Evolutionary conservation across 208 protist genomes (phyloP), one percentile per base, ranked within the genome.

Genomic region (Crithidia acanthocephali): DNA sequence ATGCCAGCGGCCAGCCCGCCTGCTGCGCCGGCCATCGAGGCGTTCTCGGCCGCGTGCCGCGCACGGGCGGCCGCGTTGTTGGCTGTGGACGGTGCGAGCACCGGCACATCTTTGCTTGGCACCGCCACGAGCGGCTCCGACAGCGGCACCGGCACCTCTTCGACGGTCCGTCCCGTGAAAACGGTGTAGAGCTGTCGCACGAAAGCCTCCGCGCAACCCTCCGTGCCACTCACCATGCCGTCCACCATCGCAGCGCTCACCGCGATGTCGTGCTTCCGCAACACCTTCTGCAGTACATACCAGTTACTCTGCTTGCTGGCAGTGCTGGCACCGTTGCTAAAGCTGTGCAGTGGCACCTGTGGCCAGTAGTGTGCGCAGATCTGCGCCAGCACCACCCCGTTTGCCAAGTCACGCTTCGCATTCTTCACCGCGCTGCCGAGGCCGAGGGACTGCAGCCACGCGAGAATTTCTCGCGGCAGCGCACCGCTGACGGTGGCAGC

Each of bases 351-450:
- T 11, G 86, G 79, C 30, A 98, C 70, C 47, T 88, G 78, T 2
- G 64, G 60, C 86, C 93, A 98, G 83, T 98, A 98, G 40, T 84
- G 86, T 1, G 91, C 89, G 74, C 96, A 98, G 28, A 98, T 98
- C 53, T 98, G 86, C 0, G 95, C 97, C 4, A 98, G 69, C 25
- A 98, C 61, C 74, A 88, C 97, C 1, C 97, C 97, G 72, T 98
- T 98, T 25, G 85, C 73, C 18, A 98, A 81, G 69, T 98, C 97
- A 13, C 97, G 87, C 65, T 85, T 88, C 0, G 93, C 84, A 67
- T 97, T 78, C 48, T 90, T 89, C 16, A 98, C 66, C 15, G 78
- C 68, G 61, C 79, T 86, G 11, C 91, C 80, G 11, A 98, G 84
- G 20, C 92, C 79, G 52, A 98, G 79, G n/a, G 84, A 83, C 63